These are phyloP conservation scores for Apiotrichum gracile DNA, from an alignment of 1,284 basidiomycete genomes.

Conservation along the genomic window DNA sequence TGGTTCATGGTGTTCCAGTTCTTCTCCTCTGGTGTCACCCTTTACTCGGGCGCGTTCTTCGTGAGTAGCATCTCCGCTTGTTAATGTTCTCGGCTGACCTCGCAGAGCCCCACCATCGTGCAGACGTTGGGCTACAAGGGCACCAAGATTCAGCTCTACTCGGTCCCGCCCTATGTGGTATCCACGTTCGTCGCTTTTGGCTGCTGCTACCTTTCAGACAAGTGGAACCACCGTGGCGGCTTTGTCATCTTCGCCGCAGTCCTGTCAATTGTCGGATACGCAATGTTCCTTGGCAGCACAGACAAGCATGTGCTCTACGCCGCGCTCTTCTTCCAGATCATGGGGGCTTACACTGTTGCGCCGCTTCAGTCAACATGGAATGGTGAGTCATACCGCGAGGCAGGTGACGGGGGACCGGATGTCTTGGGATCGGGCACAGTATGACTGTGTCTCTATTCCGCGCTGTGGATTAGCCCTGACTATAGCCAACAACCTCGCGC, in stretches of 20 bases:
- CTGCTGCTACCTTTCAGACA: constrained; percentile 54
- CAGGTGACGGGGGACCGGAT: no score
- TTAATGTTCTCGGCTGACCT: not conserved
- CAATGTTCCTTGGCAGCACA: constrained; percentile 30
- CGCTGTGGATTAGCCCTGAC: not conserved
- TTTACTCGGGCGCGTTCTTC: constrained; percentile 53
- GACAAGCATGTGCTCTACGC: constrained; percentile 32
- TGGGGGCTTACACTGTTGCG: constrained; percentile 35
- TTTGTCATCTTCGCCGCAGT: constrained; percentile 32
- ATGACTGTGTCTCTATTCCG: no score
- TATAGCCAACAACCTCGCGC: constrained; percentile 55
- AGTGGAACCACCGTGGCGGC: constrained; percentile 51
- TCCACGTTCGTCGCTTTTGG: constrained; percentile 52
- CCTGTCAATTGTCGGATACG: constrained; percentile 34
- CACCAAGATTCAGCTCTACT: constrained; percentile 44
- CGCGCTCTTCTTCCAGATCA: constrained; percentile 40
- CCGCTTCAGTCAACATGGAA: constrained; percentile 34
- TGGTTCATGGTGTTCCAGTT: constrained; percentile 26
- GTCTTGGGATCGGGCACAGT: not conserved
- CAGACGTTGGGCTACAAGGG: constrained; percentile 51
- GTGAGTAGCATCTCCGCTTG: constrained; percentile 2
- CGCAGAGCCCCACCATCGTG: constrained; percentile 44
- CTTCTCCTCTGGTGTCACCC: constrained; percentile 23
- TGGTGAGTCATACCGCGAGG: constrained; percentile 19
- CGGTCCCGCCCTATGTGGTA: constrained; percentile 54